Evolutionary conservation across 2,329 filamentous ascomycete species (phyloP).

Genomic region (Colletotrichum spaethianum): DNA sequence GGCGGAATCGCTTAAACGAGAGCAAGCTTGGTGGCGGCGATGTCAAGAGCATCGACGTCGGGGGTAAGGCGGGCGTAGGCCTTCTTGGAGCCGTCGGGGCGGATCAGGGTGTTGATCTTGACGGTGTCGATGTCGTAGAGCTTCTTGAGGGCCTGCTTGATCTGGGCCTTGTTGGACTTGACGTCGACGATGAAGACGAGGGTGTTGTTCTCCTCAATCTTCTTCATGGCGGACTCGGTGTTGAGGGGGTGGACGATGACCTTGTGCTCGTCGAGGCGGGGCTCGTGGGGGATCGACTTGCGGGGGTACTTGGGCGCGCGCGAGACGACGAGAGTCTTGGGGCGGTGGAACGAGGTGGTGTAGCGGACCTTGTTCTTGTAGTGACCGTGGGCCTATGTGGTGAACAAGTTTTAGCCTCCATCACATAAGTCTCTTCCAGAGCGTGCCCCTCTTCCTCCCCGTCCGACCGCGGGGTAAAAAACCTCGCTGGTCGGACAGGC

Average conservation of each 20-base stretch:
- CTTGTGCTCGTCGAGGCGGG: conserved; percentile 97
- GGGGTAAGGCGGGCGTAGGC: conserved; percentile 95
- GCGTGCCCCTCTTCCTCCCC: not conserved
- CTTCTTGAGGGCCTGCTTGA: conserved; percentile 98
- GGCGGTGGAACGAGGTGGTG: conserved; percentile 96
- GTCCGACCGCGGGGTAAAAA: not conserved
- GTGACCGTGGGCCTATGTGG: conserved; percentile 69
- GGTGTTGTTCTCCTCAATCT: conserved; percentile 99
- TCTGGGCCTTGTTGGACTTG: conserved; percentile 99
- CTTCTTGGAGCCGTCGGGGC: conserved; percentile 98
- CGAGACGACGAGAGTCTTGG: conserved; percentile 94
- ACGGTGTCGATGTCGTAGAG: conserved; percentile 98
- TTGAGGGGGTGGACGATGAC: conserved; percentile 98
- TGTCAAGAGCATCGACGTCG: conserved; percentile 98
- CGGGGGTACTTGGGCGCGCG: conserved; percentile 96
- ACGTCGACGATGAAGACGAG: conserved; percentile 97
- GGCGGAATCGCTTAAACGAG: conserved; percentile 80
- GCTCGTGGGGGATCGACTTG: conserved; percentile 91
- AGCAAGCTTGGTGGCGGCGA: conserved; percentile 98
- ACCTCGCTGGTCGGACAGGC: not conserved
- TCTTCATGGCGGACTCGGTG: conserved; percentile 99
- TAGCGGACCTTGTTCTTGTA: conserved; percentile 94
- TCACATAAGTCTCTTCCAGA: conserved; percentile 20
- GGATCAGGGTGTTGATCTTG: conserved; percentile 99
- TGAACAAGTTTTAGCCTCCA: conserved; percentile 15